These are phyloP conservation scores for Acanthamoeba divionensis DNA, from an alignment of 208 protist genomes.

Conservation along the genomic window DNA sequence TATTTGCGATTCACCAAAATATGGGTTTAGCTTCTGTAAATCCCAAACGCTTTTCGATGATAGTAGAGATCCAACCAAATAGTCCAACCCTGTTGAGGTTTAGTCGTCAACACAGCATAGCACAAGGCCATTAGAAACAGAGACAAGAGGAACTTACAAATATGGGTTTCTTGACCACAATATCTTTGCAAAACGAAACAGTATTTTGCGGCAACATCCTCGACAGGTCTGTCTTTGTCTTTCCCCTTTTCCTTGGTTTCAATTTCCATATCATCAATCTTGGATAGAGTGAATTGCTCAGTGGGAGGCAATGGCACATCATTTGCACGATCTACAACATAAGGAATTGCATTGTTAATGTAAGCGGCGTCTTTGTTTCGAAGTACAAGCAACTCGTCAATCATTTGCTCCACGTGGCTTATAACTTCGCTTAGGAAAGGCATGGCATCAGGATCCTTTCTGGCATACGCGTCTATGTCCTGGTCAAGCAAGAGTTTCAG, in stretches of 20 bases:
- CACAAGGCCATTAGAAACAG: too few species aligned
- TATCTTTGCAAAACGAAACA: constrained; percentile 45
- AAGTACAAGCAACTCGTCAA: not conserved
- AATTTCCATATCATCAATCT: not conserved
- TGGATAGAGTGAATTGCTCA: not conserved
- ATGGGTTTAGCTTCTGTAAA: constrained; percentile 56
- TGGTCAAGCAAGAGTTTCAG: constrained; percentile 71
- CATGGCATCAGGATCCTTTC: not conserved
- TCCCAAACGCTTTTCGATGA: constrained; percentile 50
- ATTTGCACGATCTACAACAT: constrained; percentile 34
- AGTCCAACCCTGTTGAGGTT: constrained; percentile 35
- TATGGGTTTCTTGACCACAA: constrained; percentile 46
- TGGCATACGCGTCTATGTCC: constrained; percentile 55
- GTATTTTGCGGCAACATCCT: not conserved
- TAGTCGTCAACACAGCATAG: not conserved
- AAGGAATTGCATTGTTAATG: constrained; percentile 48
- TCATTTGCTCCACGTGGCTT: not conserved
- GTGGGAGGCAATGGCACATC: constrained; percentile 1
- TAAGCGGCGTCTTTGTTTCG: constrained; percentile 27
- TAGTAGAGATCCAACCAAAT: constrained; percentile 55
- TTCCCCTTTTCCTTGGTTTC: constrained; percentile 22
- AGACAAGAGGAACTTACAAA: not conserved
- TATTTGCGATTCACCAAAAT: constrained; percentile 24
- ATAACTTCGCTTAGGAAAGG: not conserved
- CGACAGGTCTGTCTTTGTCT: not conserved